Evolutionary conservation across 1,284 basidiomycete genomes (phyloP).

Genomic region (Microbotryomycetes sp.): DNA sequence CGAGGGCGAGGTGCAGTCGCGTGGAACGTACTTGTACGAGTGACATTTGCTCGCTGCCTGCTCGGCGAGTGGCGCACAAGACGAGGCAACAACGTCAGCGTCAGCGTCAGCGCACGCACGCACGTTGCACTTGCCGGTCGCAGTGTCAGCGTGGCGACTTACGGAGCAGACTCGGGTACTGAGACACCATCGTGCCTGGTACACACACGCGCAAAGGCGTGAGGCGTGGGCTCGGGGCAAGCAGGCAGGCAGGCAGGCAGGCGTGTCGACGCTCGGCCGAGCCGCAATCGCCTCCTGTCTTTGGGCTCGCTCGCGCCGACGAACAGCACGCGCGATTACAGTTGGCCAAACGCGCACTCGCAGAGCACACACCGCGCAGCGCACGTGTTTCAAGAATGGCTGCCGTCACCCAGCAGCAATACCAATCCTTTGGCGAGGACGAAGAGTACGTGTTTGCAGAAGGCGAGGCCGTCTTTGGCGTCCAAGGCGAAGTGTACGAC

Average conservation of each 20-base stretch:
- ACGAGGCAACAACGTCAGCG: not conserved
- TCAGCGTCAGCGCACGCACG: not conserved
- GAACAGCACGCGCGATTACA: too few species aligned
- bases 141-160: too few species aligned
- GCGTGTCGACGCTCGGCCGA: not conserved
- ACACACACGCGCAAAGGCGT: too few species aligned
- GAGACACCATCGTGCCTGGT: not conserved
- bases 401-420: not conserved
- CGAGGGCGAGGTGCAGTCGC: not conserved
- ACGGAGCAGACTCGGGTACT: constrained; percentile 26
- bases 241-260: not conserved
- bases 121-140: too few species aligned
- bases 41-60: constrained; percentile 32
- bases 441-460: constrained; percentile 13
- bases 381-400: not conserved
- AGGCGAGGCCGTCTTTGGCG: constrained; percentile 4
- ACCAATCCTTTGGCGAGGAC: constrained; percentile 3
- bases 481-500: constrained; percentile 7
- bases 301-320: too few species aligned
- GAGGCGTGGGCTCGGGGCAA: constrained; percentile 10
- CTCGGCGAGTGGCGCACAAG: not conserved
- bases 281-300: not conserved
- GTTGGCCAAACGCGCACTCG: too few species aligned
- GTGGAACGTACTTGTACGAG: constrained; percentile 20
- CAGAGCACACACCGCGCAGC: too few species aligned